These are phyloP conservation scores for Hysterangium stoloniferum DNA, from an alignment of 768 basidiomycete species.

Conservation along the genomic window DNA sequence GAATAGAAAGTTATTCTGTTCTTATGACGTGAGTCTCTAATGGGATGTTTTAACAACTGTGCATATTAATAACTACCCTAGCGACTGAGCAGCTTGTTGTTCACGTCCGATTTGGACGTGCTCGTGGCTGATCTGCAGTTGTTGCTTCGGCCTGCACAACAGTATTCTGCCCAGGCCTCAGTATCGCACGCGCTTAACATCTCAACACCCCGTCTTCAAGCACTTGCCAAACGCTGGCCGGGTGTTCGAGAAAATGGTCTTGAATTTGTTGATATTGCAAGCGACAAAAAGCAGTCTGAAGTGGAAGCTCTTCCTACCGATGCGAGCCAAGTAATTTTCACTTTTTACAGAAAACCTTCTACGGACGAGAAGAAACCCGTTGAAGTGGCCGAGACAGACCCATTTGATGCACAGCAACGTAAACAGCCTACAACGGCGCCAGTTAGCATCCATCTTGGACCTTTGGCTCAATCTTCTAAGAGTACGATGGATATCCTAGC, in stretches of 20 bases:
- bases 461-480: conserved; percentile 50
- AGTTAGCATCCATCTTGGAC: conserved; percentile 53
- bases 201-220: conserved; percentile 71
- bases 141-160: conserved; percentile 87
- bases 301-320: conserved; percentile 61
- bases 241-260: conserved; percentile 74
- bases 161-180: conserved; percentile 84
- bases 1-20: conserved; percentile 91
- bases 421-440: conserved; percentile 38
- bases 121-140: conserved; percentile 77
- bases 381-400: conserved; percentile 35
- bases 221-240: conserved; percentile 80
- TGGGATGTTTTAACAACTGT: neutral
- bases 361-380: conserved; percentile 35
- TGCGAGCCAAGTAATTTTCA: conserved; percentile 73
- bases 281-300: conserved; percentile 40
- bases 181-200: conserved; percentile 78
- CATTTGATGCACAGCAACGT: conserved; percentile 26
- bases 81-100: conserved; percentile 85
- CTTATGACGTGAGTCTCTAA: conserved; percentile 80
- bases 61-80: conserved; percentile 25
- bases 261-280: conserved; percentile 59
- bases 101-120: conserved; percentile 84
- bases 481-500: conserved; percentile 70
- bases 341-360: conserved; percentile 57